phyloP scores from a whole-genome alignment of 2,329 filamentous ascomycete genomes.

The Stemphylium lycopersici region DNA sequence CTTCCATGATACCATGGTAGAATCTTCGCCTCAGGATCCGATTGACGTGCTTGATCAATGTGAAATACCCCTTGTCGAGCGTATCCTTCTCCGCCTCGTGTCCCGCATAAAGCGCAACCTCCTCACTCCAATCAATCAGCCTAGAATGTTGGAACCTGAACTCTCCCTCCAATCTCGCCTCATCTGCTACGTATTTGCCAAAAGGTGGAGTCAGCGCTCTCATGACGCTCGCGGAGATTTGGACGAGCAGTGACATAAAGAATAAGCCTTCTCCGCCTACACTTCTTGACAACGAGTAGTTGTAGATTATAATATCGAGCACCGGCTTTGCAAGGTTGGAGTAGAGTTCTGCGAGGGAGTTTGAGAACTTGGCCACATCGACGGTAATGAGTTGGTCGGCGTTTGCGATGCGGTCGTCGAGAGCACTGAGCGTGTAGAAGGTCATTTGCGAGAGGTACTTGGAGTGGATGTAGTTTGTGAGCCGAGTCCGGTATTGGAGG shows the following conservation, averaged over 20 bases:
- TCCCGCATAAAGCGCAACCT: conserved; percentile 88
- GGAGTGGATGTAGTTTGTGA: conserved; percentile 95
- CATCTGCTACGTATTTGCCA: conserved; percentile 96
- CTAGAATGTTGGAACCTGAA: conserved; percentile 95
- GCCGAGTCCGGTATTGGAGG: conserved; percentile 86
- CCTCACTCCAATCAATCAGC: conserved; percentile 94
- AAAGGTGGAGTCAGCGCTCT: conserved; percentile 93
- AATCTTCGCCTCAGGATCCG: conserved; percentile 87
- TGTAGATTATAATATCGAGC: conserved; percentile 96
- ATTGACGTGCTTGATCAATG: conserved; percentile 98
- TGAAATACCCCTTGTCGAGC: conserved; percentile 98
- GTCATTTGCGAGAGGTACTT: conserved; percentile 97
- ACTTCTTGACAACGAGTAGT: conserved; percentile 87
- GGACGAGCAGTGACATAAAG: conserved; percentile 92
- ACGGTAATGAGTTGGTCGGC: conserved; percentile 97
- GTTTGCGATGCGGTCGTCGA: conserved; percentile 98
- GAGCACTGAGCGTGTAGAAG: conserved; percentile 92
- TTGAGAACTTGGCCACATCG: conserved; percentile 95
- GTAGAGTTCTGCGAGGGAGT: conserved; percentile 92
- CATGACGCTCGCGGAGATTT: conserved; percentile 92
- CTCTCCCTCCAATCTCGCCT: conserved; percentile 91
- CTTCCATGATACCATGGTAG: conserved; percentile 99
- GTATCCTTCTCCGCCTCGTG: conserved; percentile 96
- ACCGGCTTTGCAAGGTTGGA: conserved; percentile 95
- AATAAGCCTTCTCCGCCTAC: conserved; percentile 97